These are phyloP conservation scores for Sugiyamaella valdiviana DNA, from an alignment of 805 yeast species.

Conservation along the genomic window DNA sequence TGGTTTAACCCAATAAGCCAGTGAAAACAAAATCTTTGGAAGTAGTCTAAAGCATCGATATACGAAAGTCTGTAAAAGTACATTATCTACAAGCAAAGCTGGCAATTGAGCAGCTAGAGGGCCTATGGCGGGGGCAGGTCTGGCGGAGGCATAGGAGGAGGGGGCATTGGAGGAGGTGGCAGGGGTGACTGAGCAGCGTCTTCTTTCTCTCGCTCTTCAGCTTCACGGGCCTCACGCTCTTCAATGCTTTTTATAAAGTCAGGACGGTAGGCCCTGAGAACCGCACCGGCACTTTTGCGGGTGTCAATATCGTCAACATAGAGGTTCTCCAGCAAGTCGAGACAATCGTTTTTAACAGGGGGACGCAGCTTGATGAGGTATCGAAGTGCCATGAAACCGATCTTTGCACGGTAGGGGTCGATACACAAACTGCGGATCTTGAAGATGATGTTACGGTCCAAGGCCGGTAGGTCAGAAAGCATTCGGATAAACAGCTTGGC, in stretches of 20 bases:
- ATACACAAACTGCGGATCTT: constrained; percentile 67
- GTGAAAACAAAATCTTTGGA: too few species aligned
- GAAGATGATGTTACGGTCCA: constrained; percentile 55
- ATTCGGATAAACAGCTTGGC: constrained; percentile 74
- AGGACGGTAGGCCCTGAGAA: constrained; percentile 29
- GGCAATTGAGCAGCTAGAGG: background rate
- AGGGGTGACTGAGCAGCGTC: background rate
- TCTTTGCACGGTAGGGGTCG: constrained; percentile 74
- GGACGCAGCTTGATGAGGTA: constrained; percentile 83
- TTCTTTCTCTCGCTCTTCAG: constrained; percentile 1
- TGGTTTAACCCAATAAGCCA: too few species aligned
- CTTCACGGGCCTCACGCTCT: background rate
- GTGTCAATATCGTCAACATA: constrained; percentile 13
- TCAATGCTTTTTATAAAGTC: background rate
- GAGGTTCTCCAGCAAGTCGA: constrained; percentile 33
- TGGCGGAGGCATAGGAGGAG: background rate
- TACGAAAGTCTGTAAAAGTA: background rate
- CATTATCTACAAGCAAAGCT: background rate
- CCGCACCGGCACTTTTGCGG: constrained; percentile 18
- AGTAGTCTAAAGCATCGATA: too few species aligned
- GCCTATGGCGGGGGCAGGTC: background rate
- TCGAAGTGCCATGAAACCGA: constrained; percentile 79
- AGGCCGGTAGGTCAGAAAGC: constrained; percentile 78
- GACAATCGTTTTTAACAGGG: constrained; percentile 53
- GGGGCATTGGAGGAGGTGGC: background rate